Percentiles rank a stretch among this genome's conserved stretches.
These are phyloP conservation scores for Toxoplasma gondii DNA, from an alignment of 169 alveolate genomes.

Conservation along the genomic window DNA sequence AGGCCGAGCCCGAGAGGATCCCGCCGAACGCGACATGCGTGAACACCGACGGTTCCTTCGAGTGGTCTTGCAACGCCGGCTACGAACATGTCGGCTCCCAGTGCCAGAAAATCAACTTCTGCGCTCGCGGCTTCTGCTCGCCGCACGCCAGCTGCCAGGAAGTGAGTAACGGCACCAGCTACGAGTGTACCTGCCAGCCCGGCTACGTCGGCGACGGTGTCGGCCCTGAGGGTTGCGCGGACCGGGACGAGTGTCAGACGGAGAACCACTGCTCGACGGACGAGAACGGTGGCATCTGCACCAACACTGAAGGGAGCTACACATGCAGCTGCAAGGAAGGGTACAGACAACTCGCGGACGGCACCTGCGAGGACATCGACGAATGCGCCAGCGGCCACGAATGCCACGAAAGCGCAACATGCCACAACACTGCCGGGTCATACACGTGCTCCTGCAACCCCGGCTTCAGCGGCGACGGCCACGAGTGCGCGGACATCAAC, in stretches of 20 bases:
- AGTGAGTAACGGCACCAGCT: conserved; percentile 65
- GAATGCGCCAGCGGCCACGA: conserved; percentile 71
- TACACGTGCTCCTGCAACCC: conserved; percentile 71
- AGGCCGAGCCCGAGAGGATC: conserved; percentile 23
- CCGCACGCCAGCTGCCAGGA: conserved; percentile 68
- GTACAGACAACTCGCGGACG: conserved; percentile 6
- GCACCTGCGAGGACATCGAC: conserved; percentile 73
- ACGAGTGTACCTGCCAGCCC: conserved; percentile 36
- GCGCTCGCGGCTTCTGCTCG: conserved; percentile 64
- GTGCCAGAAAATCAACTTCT: conserved; percentile 71
- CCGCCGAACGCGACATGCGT: conserved; percentile 61
- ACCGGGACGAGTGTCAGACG: conserved; percentile 71
- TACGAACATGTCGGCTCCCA: conserved; percentile 55
- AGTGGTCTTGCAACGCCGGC: conserved; percentile 72
- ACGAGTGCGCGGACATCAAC: conserved; percentile 73
- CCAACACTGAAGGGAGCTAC: conserved; percentile 66
- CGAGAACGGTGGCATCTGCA: conserved; percentile 59
- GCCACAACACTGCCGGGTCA: conserved; percentile 71
- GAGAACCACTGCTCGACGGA: conserved; percentile 38
- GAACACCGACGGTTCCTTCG: conserved; percentile 74
- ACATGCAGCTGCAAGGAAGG: conserved; percentile 62
- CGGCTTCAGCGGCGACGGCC: conserved; percentile 70
- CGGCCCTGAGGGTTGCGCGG: conserved; percentile 67
- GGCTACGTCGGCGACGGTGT: conserved; percentile 74
- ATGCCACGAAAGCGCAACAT: conserved; percentile 70